Percentiles rank a stretch among this genome's conserved stretches.
Conservation (phyloP, 2,329 filamentous ascomycete genomes). For the Alternaria burnsii region DNA sequence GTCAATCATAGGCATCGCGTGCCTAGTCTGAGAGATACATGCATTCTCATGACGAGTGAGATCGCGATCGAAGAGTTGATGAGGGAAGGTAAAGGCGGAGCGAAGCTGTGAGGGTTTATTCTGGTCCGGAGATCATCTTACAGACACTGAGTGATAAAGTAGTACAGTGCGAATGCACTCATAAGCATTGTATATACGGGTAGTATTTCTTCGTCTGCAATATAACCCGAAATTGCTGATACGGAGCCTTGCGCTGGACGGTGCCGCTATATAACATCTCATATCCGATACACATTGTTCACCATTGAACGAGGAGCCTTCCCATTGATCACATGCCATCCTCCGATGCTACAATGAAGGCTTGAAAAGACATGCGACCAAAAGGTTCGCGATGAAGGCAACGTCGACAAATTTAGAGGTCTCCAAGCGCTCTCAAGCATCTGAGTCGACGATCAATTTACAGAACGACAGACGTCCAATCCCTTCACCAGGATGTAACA, state of each 20-base stretch:
- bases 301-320: background rate
- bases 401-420: background rate
- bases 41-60: constrained; percentile 64
- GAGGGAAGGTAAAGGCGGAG: constrained; percentile 8
- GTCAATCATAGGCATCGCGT: constrained; percentile 64
- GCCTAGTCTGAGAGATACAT: constrained; percentile 61
- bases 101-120: constrained; percentile 14
- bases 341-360: background rate
- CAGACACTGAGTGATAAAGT: background rate
- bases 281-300: background rate
- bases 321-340: background rate
- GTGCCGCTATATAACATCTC: background rate
- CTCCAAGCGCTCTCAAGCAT: background rate
- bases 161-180: background rate
- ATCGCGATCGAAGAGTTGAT: constrained; percentile 45
- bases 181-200: background rate
- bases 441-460: constrained; percentile 7
- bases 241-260: background rate
- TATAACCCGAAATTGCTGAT: background rate
- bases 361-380: background rate
- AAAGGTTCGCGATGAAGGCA: background rate
- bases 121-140: too few species aligned
- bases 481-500: constrained; percentile 20
- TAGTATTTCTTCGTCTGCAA: background rate
- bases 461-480: constrained; percentile 9